Conservation (phyloP, 2,329 filamentous ascomycete species). For the Aspergillus glaucus region DNA sequence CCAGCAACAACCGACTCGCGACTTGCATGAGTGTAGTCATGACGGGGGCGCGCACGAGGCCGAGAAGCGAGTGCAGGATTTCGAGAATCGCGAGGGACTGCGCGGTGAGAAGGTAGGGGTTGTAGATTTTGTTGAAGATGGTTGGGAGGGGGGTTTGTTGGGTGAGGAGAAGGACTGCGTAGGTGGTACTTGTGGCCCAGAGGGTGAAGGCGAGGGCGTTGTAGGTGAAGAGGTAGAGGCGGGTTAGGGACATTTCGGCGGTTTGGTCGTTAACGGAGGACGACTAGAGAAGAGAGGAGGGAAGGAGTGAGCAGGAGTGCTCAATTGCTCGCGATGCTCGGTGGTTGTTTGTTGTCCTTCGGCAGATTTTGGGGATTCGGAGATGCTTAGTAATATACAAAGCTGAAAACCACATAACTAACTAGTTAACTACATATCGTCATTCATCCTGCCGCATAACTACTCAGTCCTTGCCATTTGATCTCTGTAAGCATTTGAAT, state of each 20-base stretch:
- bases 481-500: no score
- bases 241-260: constrained; percentile 37
- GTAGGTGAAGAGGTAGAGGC: constrained; percentile 74
- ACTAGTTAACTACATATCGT: no score
- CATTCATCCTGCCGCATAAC: no score
- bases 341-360: no score
- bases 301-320: constrained; percentile 4
- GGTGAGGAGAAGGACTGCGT: constrained; percentile 52
- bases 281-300: background rate
- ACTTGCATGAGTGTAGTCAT: constrained; percentile 88
- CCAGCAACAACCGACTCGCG: constrained; percentile 74
- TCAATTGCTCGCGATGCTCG: background rate
- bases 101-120: constrained; percentile 50
- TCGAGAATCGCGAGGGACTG: constrained; percentile 82
- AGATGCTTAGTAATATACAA: no score
- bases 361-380: no score
- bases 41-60: constrained; percentile 78
- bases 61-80: constrained; percentile 70
- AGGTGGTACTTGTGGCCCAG: constrained; percentile 71
- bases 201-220: constrained; percentile 70
- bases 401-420: no score
- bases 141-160: constrained; percentile 38
- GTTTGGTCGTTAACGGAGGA: background rate
- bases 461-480: no score
- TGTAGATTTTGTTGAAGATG: constrained; percentile 43